Evolutionary conservation across 768 basidiomycete species (phyloP), one percentile per base, ranked within the genome.

Genomic region (Lentinula edodes): DNA sequence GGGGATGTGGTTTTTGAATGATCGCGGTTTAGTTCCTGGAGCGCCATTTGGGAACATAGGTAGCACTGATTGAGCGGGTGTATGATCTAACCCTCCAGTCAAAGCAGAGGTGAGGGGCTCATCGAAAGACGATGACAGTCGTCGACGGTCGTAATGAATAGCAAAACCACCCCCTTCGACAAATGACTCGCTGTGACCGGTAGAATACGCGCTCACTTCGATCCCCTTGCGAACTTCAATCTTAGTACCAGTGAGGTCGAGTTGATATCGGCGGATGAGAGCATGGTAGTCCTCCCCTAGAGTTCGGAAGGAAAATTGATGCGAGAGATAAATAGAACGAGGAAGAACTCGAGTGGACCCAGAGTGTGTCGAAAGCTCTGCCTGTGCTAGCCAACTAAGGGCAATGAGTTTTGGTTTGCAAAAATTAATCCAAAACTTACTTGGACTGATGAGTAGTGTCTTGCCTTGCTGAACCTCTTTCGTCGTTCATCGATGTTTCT

Each of bases 21-120:
- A 74, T 56, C 75, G 74, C 3, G 76, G 75, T 5, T 72, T 67
- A 6, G 75, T 66, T 13, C 76, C 72, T 0, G 78, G 72, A 5
- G 69, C 69, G 16, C 91, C 91, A 65, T 95, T 95, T 0, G 92
- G 93, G 41, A 89, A 79, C 84, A 91, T 91, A 0, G 93, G 93
- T 1, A 94, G 79, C 36, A 84, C 79, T 0, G 77, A 75, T 36
- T 73, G 70, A 18, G 75, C 68, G 16, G 70, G 75, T 23, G 78
- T 71, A 59, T 83, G 76, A 39, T 83, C 84, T 36, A 93, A 77
- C 9, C 81, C 82, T 1, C 82, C 84, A 0, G 83, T 69, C 61
- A 95, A 82, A 0, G 93, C 92, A 0, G 81, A 86, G 0, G 88
- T 86, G 28, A 94, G 78, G 0, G 91, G 90, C 65, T 89, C 90